Evolutionary conservation across 2,329 filamentous ascomycete genomes (phyloP).

Genomic region (Sporothrix dimorphospora): DNA sequence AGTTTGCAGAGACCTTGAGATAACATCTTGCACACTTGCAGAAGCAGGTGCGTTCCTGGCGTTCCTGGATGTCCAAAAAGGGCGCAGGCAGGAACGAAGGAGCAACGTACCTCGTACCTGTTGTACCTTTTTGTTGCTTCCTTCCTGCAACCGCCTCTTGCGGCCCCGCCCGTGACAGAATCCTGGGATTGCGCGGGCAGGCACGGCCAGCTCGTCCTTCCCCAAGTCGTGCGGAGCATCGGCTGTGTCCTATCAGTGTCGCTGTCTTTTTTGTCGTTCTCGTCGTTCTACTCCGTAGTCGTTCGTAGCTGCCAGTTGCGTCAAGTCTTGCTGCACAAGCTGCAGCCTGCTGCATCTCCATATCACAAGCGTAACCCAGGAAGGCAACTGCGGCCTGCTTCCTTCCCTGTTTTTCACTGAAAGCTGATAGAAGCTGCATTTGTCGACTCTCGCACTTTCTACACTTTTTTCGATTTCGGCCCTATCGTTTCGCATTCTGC

Average conservation of each 20-base stretch:
- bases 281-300: no score
- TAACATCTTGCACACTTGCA: neutral
- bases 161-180: conserved; percentile 29
- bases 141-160: conserved; percentile 7
- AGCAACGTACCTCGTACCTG: neutral
- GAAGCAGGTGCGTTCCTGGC: conserved; percentile 16
- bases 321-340: conserved; percentile 19
- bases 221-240: neutral
- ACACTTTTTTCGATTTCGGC: neutral
- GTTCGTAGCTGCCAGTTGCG: conserved; percentile 20
- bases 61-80: conserved; percentile 11
- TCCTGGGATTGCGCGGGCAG: conserved; percentile 21
- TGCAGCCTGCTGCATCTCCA: no score
- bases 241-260: conserved; percentile 10
- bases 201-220: neutral
- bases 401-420: neutral
- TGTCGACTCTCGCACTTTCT: neutral
- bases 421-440: neutral
- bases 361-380: conserved; percentile 18
- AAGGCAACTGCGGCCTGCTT: conserved; percentile 5
- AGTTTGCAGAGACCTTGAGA: neutral
- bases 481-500: neutral
- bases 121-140: neutral
- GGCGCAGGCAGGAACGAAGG: conserved; percentile 10
- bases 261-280: neutral